phyloP scores from a whole-genome alignment of 2,329 filamentous ascomycete species.

The Cladosporium sp. region DNA sequence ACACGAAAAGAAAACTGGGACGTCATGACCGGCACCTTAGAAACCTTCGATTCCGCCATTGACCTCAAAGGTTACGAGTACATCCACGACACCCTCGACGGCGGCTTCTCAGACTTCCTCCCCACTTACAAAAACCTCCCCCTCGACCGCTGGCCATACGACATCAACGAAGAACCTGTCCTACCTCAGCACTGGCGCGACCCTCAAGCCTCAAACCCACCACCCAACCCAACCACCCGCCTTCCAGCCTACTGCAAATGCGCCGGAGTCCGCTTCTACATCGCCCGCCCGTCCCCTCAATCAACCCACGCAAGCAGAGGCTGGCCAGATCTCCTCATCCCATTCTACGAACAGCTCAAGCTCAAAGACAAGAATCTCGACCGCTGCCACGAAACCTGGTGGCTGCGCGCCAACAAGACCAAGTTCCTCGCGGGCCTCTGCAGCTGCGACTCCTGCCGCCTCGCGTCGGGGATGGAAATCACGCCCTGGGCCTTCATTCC shows the following conservation, averaged over 20 bases:
- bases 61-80: slow-evolving; percentile 31
- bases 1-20: slow-evolving; percentile 24
- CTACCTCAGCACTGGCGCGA: slow-evolving; percentile 23
- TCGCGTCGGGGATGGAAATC: slow-evolving; percentile 58
- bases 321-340: slow-evolving; percentile 52
- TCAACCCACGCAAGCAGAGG: slow-evolving; percentile 45
- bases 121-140: slow-evolving; percentile 21
- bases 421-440: slow-evolving; percentile 60
- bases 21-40: slow-evolving; percentile 30
- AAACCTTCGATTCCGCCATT: slow-evolving; percentile 27
- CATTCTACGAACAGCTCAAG: slow-evolving; percentile 36
- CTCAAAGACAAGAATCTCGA: slow-evolving; percentile 34
- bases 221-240: background rate
- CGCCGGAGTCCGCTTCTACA: slow-evolving; percentile 51
- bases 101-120: slow-evolving; percentile 35
- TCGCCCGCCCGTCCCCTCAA: slow-evolving; percentile 51
- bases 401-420: slow-evolving; percentile 46
- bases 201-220: background rate
- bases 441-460: slow-evolving; percentile 59
- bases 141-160: slow-evolving; percentile 27
- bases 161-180: slow-evolving; percentile 15
- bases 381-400: slow-evolving; percentile 54
- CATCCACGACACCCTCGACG: slow-evolving; percentile 34
- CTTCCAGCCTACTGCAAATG: slow-evolving; percentile 53
- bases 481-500: slow-evolving; percentile 65